Base-by-base conservation (phyloP, 1,284 basidiomycete genomes). In the Cutaneotrichosporon dermatis region DNA sequence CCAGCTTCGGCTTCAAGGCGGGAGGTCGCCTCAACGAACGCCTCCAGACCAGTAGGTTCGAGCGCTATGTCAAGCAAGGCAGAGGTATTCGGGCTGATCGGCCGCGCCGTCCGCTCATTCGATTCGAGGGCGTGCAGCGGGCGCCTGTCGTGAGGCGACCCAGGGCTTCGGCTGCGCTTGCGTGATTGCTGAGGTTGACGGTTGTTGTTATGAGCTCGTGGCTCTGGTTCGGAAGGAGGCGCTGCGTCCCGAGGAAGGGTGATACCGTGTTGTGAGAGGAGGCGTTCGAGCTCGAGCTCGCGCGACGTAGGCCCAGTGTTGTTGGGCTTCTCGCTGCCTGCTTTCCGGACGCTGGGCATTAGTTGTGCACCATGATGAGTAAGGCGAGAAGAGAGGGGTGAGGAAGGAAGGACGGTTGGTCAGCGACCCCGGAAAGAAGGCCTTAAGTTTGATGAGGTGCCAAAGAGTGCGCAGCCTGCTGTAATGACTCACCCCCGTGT, bases 251-350 rank as follows among this genome's bases (percentile, higher is more conserved):
- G 25, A 25, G 25, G 60, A 3, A 66, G 49, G 8, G 57, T 52
- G 3, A 64, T 57, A 4, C 64, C 66, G 37, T 66, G 59, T 12
- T 64, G 60, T 6, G 60, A 57, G 4, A 71, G 53, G 11, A 68
- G 54, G 8, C 60, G 51, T 43, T 69, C 69, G 11, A 72, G 61
- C 41, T 60, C 59, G 2, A 52, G 34, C 62, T 61, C 43, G 10
- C 63, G 60, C 2, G 58, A 55, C 7, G 48, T 36, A 3, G 48
- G 48, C 25, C 33, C 45, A 15, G 9, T 6, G 8, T 25, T 25
- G 25, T 33, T n/a, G 44, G 15, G 25, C 35, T 43, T 52, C 8
- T 50, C 16, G 1, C 7, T 9, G 13, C 60, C 64, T 44, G 34
- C 13, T 54, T 44, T n/a, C 2, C 63, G 54, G 33, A 16, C 40